These are phyloP conservation scores for Tylopilus sp. DNA, from an alignment of 768 basidiomycete genomes.

Conservation along the genomic window DNA sequence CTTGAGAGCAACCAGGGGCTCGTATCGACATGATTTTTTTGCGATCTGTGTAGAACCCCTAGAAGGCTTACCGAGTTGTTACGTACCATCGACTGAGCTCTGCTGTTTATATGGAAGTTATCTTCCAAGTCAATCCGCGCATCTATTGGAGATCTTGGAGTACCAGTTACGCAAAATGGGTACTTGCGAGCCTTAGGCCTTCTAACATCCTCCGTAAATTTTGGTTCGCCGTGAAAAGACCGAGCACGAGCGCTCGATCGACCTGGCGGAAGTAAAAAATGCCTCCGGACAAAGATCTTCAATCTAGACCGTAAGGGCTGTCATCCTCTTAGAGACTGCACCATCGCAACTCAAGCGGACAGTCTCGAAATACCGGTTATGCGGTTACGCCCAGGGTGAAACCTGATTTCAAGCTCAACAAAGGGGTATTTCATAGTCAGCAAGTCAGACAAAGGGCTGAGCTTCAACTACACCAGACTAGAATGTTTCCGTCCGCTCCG, in stretches of 20 bases:
- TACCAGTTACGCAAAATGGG: background rate
- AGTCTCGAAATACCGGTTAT: conserved; percentile 10
- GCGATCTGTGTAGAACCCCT: conserved; percentile 7
- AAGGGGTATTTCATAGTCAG: conserved; percentile 22
- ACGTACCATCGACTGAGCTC: conserved; percentile 12
- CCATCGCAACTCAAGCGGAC: conserved; percentile 6
- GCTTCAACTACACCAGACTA: conserved; percentile 80
- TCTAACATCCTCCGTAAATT: background rate
- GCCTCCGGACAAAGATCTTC: background rate
- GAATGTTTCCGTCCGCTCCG: conserved; percentile 86
- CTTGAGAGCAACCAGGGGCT: conserved; percentile 26
- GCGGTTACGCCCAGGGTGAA: conserved; percentile 14
- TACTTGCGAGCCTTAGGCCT: background rate
- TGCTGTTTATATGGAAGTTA: background rate
- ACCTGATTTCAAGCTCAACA: conserved; percentile 23
- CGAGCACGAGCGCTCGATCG: background rate
- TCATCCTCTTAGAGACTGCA: conserved; percentile 9
- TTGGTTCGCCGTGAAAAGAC: background rate
- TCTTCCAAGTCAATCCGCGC: background rate
- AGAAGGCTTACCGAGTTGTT: conserved; percentile 9
- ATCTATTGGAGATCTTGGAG: background rate
- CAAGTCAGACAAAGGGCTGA: conserved; percentile 30
- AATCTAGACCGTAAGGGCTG: background rate
- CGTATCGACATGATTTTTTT: conserved; percentile 2
- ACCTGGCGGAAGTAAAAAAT: conserved; percentile 11